Base-by-base conservation (phyloP, 2,329 filamentous ascomycete species). In the Colletotrichum karsti region DNA sequence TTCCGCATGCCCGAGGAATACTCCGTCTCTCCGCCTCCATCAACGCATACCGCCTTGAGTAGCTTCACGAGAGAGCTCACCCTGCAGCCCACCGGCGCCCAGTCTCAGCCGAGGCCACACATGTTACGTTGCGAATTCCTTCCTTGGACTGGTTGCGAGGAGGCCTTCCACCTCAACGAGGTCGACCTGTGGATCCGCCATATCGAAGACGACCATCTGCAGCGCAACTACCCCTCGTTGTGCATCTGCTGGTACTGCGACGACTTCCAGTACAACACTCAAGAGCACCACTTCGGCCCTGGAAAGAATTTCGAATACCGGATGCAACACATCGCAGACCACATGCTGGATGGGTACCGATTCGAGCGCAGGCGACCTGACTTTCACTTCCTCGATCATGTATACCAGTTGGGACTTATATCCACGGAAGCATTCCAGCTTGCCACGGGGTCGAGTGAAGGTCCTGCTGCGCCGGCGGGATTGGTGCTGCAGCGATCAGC, bases 171-270 rank as follows among this genome's bases (percentile, higher is more conserved):
- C 6, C 69, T 78, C 3, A 73, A 81, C 9, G 76, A 86, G 0
- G 72, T 74, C 22, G 71, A 78, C 0, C 58, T 15, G 3, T 89
- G 87, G 87, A 80, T 86, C 13, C 63, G 76, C 0, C 87, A 90
- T 66, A 80, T 83, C 28, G 59, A 74, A 2, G 26, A 68, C 0
- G 72, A 77, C 1, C 85, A 88, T 69, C 71, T 82, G 8, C 2
- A 37, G 0, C 35, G 74, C 4, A 62, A 18, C 0, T 79, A 82
- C 6, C 85, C 85, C 0, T 8, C 10, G 0, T 70, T 70, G 10
- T 78, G 78, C 5, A 59, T 79, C 0, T 90, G 87, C 71, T 87
- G 83, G 81, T 88, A 86, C 67, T 90, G 87, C 71, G 77, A 83
- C 60, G 50, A 73, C 0, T 58, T 65, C 5, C 13, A 33, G 0